Percentiles rank a stretch among this genome's conserved stretches.
Conservation (phyloP, 2,329 filamentous ascomycete species). For the Epichloe elymi region DNA sequence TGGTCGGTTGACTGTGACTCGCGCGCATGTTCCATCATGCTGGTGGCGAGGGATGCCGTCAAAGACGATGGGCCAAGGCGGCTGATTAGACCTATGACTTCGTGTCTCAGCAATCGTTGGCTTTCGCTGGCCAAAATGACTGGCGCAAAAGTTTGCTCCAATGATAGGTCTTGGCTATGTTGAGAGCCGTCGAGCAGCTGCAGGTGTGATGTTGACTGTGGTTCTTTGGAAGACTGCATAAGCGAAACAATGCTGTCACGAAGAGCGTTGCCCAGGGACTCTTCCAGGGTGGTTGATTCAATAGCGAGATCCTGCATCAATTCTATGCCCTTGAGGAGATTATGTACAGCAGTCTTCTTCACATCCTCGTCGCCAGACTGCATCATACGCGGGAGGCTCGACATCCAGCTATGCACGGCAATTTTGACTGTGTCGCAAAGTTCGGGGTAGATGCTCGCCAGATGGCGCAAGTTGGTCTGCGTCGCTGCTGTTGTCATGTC, state of each 20-base stretch:
- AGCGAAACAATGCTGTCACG: constrained; percentile 56
- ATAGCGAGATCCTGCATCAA: constrained; percentile 50
- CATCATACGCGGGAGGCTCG: constrained; percentile 68
- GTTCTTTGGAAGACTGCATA: constrained; percentile 14
- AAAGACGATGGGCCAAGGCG: constrained; percentile 43
- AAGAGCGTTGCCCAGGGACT: constrained; percentile 53
- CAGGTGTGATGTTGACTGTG: constrained; percentile 11
- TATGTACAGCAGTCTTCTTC: constrained; percentile 59
- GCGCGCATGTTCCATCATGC: constrained; percentile 51
- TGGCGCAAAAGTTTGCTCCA: constrained; percentile 35
- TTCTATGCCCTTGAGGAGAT: constrained; percentile 61
- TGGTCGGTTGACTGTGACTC: constrained; percentile 44
- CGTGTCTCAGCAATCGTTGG: constrained; percentile 46
- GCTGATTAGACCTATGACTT: constrained; percentile 44
- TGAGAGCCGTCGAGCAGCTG: constrained; percentile 15
- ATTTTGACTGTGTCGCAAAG: constrained; percentile 53
- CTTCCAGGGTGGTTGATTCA: constrained; percentile 52
- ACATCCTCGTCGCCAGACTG: constrained; percentile 69
- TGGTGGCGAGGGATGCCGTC: constrained; percentile 46
- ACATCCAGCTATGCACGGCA: constrained; percentile 68
- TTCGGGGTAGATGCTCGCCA: constrained; percentile 48
- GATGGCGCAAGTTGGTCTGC: constrained; percentile 41
- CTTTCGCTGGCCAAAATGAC: constrained; percentile 52
- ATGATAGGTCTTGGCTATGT: constrained; percentile 7
- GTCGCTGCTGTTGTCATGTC: constrained; percentile 15